Base-by-base conservation (phyloP, 1,284 basidiomycete genomes). In the Trichosporon ovoides region DNA sequence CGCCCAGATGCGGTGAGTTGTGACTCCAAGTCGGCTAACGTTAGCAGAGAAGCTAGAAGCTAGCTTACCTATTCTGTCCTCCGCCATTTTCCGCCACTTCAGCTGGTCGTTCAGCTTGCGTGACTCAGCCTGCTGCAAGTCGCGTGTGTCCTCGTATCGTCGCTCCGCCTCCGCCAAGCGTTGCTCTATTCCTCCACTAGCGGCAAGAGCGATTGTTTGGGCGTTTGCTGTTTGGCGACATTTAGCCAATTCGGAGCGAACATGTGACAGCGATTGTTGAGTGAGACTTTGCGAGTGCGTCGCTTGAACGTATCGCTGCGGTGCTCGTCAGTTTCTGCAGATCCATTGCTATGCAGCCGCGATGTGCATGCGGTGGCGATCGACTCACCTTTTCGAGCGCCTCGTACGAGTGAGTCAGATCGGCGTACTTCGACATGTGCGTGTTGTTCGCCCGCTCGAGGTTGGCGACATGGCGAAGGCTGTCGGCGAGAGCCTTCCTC, bases 81-180 rank as follows among this genome's bases (percentile, higher is more conserved):
- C 74, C 2, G 72, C 72, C 52, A 69, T 60, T 37, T 63, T 66
- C 46, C 69, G 59, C 55, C 69, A 72, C 49, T 69, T 62, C 35
- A 56, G 38, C 55, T 89, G 87, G 38, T 85, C 77, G 54, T 84
- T 83, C 5, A 87, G 84, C 35, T 86, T 81, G 56, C 87, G 84
- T 7, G 83, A 78, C 66, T 93, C 89, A 52, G 82, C 83, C 55
- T 88, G 86, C 22, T 87, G 81, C 70, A 93, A 88, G 73, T 95
- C 90, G 59, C 85, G 84, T 67, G 89, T 81, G 70, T 97, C 93
- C 52, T 96, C 90, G 65, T 91, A 76, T 19, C 84, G 83, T 50
- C 65, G 67, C 53, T 76, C 74, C 1, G 64, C 66, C 11, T 74
- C 73, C 5, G 57, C 38, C n/a, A 92, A 69, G 18, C 84, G 83